phyloP scores from a whole-genome alignment of 2,329 filamentous ascomycete genomes.

The Lithohypha guttulata region DNA sequence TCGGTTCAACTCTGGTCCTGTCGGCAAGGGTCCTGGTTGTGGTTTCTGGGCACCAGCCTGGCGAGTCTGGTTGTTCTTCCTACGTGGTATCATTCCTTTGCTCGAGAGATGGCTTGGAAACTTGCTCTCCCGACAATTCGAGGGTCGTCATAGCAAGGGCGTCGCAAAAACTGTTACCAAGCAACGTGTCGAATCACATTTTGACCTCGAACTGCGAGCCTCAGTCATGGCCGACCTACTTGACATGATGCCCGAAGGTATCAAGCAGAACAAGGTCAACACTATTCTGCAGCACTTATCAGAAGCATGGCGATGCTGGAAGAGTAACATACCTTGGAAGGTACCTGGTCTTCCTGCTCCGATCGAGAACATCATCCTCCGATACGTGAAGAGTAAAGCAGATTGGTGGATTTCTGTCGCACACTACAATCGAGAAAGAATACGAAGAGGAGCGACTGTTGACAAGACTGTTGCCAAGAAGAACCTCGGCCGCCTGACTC shows the following conservation, averaged over 20 bases:
- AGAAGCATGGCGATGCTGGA: slow-evolving; percentile 99
- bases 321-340: slow-evolving; percentile 99
- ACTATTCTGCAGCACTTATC: slow-evolving; percentile 94
- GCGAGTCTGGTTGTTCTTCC: slow-evolving; percentile 98
- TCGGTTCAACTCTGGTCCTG: slow-evolving; percentile 91
- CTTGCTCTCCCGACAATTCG: slow-evolving; percentile 89
- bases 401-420: slow-evolving; percentile 99
- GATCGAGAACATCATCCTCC: slow-evolving; percentile 96
- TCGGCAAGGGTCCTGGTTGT: slow-evolving; percentile 94
- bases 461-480: slow-evolving; percentile 99
- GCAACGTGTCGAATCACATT: slow-evolving; percentile 96
- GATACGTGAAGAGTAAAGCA: slow-evolving; percentile 97
- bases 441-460: slow-evolving; percentile 88
- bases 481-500: slow-evolving; percentile 86
- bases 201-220: slow-evolving; percentile 90
- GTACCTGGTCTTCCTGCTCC: slow-evolving; percentile 91
- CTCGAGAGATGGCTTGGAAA: slow-evolving; percentile 97
- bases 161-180: slow-evolving; percentile 99
- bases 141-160: slow-evolving; percentile 96
- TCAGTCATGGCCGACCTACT: slow-evolving; percentile 98
- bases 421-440: slow-evolving; percentile 96
- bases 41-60: slow-evolving; percentile 98
- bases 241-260: slow-evolving; percentile 99
- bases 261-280: slow-evolving; percentile 99
- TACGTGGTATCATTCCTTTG: slow-evolving; percentile 94